Evolutionary conservation across 805 yeast species (phyloP).

Genomic region (Metschnikowia noctiluminum): DNA sequence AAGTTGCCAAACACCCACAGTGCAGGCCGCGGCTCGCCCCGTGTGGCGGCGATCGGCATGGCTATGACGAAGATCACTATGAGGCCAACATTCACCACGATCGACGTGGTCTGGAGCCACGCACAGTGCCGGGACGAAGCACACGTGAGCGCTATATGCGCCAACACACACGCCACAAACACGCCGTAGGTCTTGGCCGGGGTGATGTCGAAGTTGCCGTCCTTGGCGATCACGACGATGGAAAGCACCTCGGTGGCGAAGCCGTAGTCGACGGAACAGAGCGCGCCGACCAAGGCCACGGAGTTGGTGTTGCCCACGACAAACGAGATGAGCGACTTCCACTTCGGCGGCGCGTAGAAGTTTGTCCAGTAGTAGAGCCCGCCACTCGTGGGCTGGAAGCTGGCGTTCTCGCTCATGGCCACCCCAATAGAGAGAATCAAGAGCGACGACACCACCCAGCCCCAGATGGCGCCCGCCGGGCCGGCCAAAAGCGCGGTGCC

Average conservation of each 20-base stretch:
- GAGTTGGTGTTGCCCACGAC: conserved; percentile 67
- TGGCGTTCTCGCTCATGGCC: conserved; percentile 64
- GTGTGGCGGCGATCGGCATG: conserved; percentile 55
- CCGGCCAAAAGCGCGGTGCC: conserved; percentile 57
- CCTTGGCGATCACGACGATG: conserved; percentile 50
- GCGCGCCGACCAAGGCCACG: conserved; percentile 60
- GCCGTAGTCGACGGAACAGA: conserved; percentile 73
- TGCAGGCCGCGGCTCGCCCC: conserved; percentile 44
- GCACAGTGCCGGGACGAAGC: conserved; percentile 56
- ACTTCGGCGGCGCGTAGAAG: conserved; percentile 53
- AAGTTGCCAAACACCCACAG: conserved; percentile 52
- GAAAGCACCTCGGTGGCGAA: conserved; percentile 58
- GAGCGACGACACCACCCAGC: conserved; percentile 59
- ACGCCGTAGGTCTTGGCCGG: conserved; percentile 58
- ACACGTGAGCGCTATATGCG: conserved; percentile 52
- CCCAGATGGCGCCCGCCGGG: conserved; percentile 66
- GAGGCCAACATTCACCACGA: conserved; percentile 49
- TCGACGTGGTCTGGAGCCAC: conserved; percentile 56
- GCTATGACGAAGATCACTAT: conserved; percentile 60
- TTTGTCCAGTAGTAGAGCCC: conserved; percentile 68
- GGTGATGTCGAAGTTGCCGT: conserved; percentile 54
- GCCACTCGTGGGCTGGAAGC: conserved; percentile 72
- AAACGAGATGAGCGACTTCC: conserved; percentile 22
- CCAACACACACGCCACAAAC: conserved; percentile 55
- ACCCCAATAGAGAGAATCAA: conserved; percentile 56